Conservation (phyloP, 2,329 filamentous ascomycete genomes). For the Bipolaris sorokiniana region DNA sequence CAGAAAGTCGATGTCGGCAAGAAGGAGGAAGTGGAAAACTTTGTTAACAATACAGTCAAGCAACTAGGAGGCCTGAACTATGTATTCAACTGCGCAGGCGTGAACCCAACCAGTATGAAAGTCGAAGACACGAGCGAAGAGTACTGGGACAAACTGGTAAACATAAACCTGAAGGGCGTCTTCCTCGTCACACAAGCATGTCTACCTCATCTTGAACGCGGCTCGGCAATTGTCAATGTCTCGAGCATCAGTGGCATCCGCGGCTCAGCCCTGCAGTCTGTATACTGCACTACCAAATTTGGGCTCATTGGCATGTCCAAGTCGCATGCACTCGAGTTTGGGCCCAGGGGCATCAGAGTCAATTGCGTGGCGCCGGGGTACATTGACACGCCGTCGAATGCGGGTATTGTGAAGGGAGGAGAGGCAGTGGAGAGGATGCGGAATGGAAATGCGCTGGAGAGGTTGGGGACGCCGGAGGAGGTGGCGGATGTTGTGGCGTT, state of each 20-base stretch:
- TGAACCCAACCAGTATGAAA: conserved; percentile 55
- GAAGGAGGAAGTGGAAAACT: conserved; percentile 51
- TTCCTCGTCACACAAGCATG: conserved; percentile 54
- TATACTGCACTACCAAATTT: conserved; percentile 47
- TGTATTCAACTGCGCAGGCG: conserved; percentile 56
- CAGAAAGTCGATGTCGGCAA: conserved; percentile 56
- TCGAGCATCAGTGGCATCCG: conserved; percentile 34
- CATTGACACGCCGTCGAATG: conserved; percentile 58
- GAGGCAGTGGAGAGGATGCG: conserved; percentile 52
- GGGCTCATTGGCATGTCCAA: conserved; percentile 46
- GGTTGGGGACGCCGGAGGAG: conserved; percentile 55
- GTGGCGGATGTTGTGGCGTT: conserved; percentile 59
- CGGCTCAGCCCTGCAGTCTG: conserved; percentile 34
- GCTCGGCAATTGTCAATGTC: conserved; percentile 40
- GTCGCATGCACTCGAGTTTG: conserved; percentile 41
- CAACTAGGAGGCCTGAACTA: conserved; percentile 49
- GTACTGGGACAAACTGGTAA: conserved; percentile 56
- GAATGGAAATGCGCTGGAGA: conserved; percentile 50
- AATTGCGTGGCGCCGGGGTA: conserved; percentile 49
- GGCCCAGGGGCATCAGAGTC: conserved; percentile 38
- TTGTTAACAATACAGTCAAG: conserved; percentile 48
- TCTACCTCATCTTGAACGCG: conserved; percentile 45
- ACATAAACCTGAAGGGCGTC: conserved; percentile 54
- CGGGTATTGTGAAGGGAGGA: conserved; percentile 56
- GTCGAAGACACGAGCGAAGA: conserved; percentile 53